Evolutionary conservation across 2,329 filamentous ascomycete species (phyloP).

Genomic region (Emergomyces orientalis): DNA sequence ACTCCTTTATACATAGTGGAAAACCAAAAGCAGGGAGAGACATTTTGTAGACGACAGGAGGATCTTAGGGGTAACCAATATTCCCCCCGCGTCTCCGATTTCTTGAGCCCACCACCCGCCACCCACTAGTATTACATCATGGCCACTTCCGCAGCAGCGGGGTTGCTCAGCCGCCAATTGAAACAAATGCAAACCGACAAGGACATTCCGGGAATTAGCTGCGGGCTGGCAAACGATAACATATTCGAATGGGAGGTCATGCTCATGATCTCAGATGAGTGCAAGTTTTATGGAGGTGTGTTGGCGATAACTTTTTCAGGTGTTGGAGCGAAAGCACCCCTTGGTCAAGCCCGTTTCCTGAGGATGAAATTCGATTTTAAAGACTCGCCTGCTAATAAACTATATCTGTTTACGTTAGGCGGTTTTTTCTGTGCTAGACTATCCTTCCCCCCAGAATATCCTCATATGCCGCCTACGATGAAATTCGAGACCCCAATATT

Average conservation of each 20-base stretch:
- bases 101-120: not conserved
- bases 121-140: conserved; percentile 21
- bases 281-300: conserved; percentile 84
- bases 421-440: conserved; percentile 85
- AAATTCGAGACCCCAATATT: conserved; percentile 80
- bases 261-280: conserved; percentile 95
- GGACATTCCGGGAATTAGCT: conserved; percentile 89
- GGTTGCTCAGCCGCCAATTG: conserved; percentile 73
- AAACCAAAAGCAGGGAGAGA: not conserved
- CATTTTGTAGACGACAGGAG: too few relatives aligned
- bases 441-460: conserved; percentile 76
- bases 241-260: conserved; percentile 98
- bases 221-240: conserved; percentile 71
- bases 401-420: conserved; percentile 43
- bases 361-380: not conserved
- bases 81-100: not conserved
- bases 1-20: not conserved
- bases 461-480: conserved; percentile 77
- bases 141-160: conserved; percentile 47
- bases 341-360: not conserved
- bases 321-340: not conserved
- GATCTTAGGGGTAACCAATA: too few relatives aligned
- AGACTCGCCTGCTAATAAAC: not conserved
- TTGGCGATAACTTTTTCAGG: conserved; percentile 11
- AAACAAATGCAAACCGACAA: conserved; percentile 90